Evolutionary conservation across 805 yeast species (phyloP).

Genomic region (Yarrowia sp.): DNA sequence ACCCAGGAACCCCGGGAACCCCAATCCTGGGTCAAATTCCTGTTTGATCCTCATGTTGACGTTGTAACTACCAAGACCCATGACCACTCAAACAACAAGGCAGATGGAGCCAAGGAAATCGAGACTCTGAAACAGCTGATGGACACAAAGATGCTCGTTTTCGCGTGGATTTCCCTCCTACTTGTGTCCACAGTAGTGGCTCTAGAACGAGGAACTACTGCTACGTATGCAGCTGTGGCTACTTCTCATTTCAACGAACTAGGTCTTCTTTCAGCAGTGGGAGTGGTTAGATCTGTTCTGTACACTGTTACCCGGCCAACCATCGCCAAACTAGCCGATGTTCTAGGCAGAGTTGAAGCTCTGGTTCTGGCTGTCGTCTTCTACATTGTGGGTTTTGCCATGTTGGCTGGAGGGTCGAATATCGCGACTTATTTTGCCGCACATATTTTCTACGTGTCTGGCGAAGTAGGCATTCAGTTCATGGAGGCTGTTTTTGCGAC

Average conservation of each 20-base stretch:
- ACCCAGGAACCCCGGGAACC: not conserved
- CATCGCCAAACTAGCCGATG: constrained; percentile 44
- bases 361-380: constrained; percentile 37
- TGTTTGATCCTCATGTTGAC: not conserved
- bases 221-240: constrained; percentile 39
- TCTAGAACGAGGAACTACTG: not conserved
- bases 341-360: constrained; percentile 43
- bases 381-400: constrained; percentile 39
- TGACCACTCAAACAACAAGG: not conserved
- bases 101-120: not conserved
- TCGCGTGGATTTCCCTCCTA: constrained; percentile 18
- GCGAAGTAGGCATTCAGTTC: constrained; percentile 40
- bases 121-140: not conserved
- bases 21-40: not conserved
- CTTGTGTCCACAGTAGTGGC: constrained; percentile 13
- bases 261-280: constrained; percentile 42
- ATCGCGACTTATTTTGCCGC: constrained; percentile 40
- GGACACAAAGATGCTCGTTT: not conserved
- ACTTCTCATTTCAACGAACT: constrained; percentile 42
- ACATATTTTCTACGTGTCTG: constrained; percentile 40
- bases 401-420: constrained; percentile 40
- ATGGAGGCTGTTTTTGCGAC: constrained; percentile 38
- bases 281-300: constrained; percentile 42
- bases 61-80: not conserved
- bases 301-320: constrained; percentile 42